A percentile compares a stretch with the other conserved stretches of the same genome.
Evolutionary conservation across 176 grass and related monocot species (phyloP).

Genomic region (Musa troglodytarum): DNA sequence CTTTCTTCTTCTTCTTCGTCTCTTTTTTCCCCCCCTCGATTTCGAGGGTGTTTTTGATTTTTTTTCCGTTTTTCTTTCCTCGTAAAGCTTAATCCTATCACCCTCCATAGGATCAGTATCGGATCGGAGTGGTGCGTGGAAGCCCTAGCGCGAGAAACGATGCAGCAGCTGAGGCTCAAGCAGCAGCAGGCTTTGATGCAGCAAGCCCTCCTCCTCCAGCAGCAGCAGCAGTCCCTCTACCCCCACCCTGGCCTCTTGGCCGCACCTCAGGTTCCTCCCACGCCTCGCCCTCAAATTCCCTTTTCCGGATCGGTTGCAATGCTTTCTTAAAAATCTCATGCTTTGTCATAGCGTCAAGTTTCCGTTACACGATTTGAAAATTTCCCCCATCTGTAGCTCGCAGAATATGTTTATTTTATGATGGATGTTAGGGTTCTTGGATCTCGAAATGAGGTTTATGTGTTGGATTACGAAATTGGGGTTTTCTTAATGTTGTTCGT

Average conservation of each 20-base stretch:
- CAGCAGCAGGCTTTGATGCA: slow-evolving; percentile 34
- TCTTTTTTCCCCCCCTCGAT: background rate
- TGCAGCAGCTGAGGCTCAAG: slow-evolving; percentile 70
- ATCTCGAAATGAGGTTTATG: background rate
- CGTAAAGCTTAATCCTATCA: too few species aligned
- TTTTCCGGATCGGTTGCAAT: background rate
- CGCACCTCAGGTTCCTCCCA: slow-evolving; percentile 45
- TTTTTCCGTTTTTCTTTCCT: background rate
- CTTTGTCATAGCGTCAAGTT: too few species aligned
- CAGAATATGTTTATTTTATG: too few species aligned
- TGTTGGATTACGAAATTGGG: background rate
- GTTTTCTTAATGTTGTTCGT: background rate
- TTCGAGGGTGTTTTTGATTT: background rate
- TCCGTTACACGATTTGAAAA: too few species aligned
- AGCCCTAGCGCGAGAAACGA: slow-evolving; percentile 23
- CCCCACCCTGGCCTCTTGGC: slow-evolving; percentile 76
- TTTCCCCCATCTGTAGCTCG: too few species aligned
- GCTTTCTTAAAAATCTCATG: too few species aligned
- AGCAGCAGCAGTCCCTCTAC: slow-evolving; percentile 51
- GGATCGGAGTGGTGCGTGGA: background rate
- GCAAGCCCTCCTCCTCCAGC: slow-evolving; percentile 26
- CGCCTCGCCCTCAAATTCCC: background rate
- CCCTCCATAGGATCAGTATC: background rate
- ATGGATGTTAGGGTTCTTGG: background rate
- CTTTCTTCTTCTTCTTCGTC: background rate